phyloP scores from a whole-genome alignment of 148 eudicot species.

The Amaranthus cruentus region DNA sequence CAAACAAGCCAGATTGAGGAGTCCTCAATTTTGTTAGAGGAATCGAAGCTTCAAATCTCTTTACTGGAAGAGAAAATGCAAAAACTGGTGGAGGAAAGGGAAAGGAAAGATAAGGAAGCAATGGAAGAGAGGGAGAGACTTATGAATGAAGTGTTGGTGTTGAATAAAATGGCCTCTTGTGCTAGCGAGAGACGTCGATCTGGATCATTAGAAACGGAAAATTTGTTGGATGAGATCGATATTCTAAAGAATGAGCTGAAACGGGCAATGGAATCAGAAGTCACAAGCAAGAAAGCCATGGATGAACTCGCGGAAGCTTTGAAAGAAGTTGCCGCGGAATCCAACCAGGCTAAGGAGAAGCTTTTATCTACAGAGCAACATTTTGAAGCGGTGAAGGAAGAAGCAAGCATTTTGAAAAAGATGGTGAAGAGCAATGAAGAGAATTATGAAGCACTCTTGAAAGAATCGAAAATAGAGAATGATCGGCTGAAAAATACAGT shows the following conservation, averaged over 20 bases:
- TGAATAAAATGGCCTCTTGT: slow-evolving; percentile 17
- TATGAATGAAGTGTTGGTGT: slow-evolving; percentile 32
- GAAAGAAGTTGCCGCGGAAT: slow-evolving; percentile 64
- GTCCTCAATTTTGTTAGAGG: slow-evolving; percentile 37
- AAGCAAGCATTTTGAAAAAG: slow-evolving; percentile 36
- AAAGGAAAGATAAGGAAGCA: slow-evolving; percentile 11
- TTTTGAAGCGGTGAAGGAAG: slow-evolving; percentile 41
- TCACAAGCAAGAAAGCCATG: slow-evolving; percentile 70
- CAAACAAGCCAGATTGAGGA: slow-evolving; percentile 52
- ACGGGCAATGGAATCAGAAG: slow-evolving; percentile 63
- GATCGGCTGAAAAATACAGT: slow-evolving; percentile 49
- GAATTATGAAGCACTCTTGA: slow-evolving; percentile 35
- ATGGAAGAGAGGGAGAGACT: slow-evolving; percentile 28
- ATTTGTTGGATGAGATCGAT: slow-evolving; percentile 35
- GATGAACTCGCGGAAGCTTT: slow-evolving; percentile 77
- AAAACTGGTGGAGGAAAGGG: slow-evolving; percentile 23
- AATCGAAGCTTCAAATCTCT: slow-evolving; percentile 41
- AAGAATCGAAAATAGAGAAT: slow-evolving; percentile 39
- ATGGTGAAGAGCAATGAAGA: slow-evolving; percentile 36
- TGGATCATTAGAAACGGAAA: slow-evolving; percentile 22
- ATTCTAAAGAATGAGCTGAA: slow-evolving; percentile 44
- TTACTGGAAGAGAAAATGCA: slow-evolving; percentile 39
- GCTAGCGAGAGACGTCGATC: slow-evolving; percentile 24
- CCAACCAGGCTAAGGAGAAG: slow-evolving; percentile 52
- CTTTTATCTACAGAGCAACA: slow-evolving; percentile 33